Evolutionary conservation across 1,284 basidiomycete genomes (phyloP), one percentile per base, ranked within the genome.

Genomic region (Naganishia liquefaciens): DNA sequence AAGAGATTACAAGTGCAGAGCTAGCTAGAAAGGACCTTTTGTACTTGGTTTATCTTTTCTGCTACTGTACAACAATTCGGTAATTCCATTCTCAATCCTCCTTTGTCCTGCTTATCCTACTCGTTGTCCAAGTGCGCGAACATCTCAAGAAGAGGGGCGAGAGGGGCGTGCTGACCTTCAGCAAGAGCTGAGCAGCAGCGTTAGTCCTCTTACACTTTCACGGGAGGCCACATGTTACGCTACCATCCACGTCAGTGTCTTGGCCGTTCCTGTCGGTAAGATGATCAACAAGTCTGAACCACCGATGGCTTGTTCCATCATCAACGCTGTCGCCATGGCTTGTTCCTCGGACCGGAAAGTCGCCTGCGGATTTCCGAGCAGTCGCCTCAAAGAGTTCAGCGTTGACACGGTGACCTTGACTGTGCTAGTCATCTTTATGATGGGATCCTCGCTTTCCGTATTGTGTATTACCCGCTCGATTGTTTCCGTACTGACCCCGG

Each of bases 161-260:
- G n/a, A n/a, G n/a, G n/a, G n/a, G n/a, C n/a, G n/a, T n/a, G n/a
- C n/a, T n/a, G n/a, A n/a, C n/a, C n/a, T n/a, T n/a, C n/a, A n/a
- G n/a, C n/a, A n/a, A n/a, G n/a, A n/a, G n/a, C n/a, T n/a, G n/a
- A n/a, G n/a, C n/a, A n/a, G n/a, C n/a, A n/a, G n/a, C n/a, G n/a
- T n/a, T n/a, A n/a, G n/a, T n/a, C n/a, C n/a, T n/a, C n/a, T n/a
- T n/a, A n/a, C n/a, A n/a, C n/a, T n/a, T n/a, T n/a, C n/a, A n/a
- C n/a, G 44, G 9, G 33, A 21, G 17, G 17, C 51, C 10, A 53
- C 5, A 5, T 19, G 19, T 7, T 5, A 2, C 1, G 30, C 30
- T 1, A 53, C 51, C 7, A 53, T 17, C 51, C 51, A 53, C 17
- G 51, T 53, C 17, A 53, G 5, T 2, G 51, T 53, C 19, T 53